Conservation (phyloP, 2,329 filamentous ascomycete species). For the Curvularia eragrostidis region DNA sequence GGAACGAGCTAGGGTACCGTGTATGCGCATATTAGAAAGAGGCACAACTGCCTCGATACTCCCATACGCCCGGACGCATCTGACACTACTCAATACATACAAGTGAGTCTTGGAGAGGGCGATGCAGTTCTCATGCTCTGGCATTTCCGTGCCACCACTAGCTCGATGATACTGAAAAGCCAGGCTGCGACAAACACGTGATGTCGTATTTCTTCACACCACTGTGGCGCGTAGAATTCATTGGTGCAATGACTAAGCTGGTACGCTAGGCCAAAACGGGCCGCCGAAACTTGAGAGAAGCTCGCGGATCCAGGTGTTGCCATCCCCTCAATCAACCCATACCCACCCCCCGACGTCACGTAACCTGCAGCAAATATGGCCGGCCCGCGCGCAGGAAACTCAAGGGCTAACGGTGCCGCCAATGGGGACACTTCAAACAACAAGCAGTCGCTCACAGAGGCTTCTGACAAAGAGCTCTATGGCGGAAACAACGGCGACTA, state of each 20-base stretch:
- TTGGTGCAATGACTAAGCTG: conserved; percentile 6
- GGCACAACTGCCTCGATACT: background rate
- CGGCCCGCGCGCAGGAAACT: conserved; percentile 61
- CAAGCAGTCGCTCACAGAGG: conserved; percentile 90
- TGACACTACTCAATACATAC: background rate
- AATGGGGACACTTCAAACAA: conserved; percentile 82
- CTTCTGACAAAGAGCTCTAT: conserved; percentile 87
- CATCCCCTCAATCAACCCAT: conserved; percentile 23
- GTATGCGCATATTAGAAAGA: conserved; percentile 3
- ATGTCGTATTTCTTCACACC: background rate
- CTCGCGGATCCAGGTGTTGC: conserved; percentile 7
- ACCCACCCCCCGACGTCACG: conserved; percentile 19
- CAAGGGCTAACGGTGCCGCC: conserved; percentile 77
- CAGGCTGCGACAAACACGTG: background rate
- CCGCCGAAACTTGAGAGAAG: conserved; percentile 22
- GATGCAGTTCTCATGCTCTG: conserved; percentile 1
- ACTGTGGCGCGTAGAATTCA: background rate
- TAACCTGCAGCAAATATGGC: conserved; percentile 44
- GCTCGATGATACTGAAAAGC: background rate
- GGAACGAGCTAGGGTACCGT: conserved; percentile 10
- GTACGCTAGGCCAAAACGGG: conserved; percentile 17
- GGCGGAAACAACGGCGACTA: conserved; percentile 78
- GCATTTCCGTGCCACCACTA: background rate
- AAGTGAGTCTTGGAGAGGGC: conserved; percentile 1
- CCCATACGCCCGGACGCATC: background rate